Conservation (phyloP, 2,329 filamentous ascomycete genomes). For the Botrytis fragariae region DNA sequence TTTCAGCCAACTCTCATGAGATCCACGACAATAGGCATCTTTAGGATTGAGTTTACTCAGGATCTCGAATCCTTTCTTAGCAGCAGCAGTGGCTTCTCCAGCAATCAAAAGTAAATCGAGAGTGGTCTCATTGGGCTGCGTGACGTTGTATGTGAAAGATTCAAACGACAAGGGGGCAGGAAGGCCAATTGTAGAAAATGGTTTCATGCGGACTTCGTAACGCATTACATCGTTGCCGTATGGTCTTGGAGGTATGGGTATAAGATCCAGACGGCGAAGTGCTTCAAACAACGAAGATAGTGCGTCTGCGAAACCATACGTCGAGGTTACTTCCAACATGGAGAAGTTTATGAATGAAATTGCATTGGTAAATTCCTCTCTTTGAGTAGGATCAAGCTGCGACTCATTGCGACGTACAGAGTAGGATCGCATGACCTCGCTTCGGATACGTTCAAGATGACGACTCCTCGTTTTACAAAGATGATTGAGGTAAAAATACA, state of each 20-base stretch:
- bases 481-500: conserved; percentile 89
- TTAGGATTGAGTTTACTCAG: conserved; percentile 51
- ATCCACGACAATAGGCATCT: conserved; percentile 55
- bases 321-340: conserved; percentile 64
- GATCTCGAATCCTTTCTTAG: conserved; percentile 55
- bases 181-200: conserved; percentile 58
- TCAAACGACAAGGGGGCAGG: conserved; percentile 56
- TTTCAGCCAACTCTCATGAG: conserved; percentile 60
- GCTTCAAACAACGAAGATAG: conserved; percentile 54
- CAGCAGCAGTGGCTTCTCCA: conserved; percentile 37
- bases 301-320: conserved; percentile 51
- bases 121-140: conserved; percentile 42
- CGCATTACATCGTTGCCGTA: conserved; percentile 58
- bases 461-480: conserved; percentile 59
- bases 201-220: conserved; percentile 70
- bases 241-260: conserved; percentile 44
- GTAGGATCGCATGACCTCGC: conserved; percentile 51
- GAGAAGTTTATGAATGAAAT: conserved; percentile 57
- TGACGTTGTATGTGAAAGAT: conserved; percentile 47
- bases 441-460: conserved; percentile 71
- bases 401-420: conserved; percentile 22
- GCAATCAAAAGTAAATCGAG: conserved; percentile 39
- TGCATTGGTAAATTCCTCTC: conserved; percentile 46
- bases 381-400: conserved; percentile 31
- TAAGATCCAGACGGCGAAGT: conserved; percentile 41